Evolutionary conservation across 225 moss, liverwort and hornwort species (phyloP), one percentile per base, ranked within the genome.

Genomic region (Physcomitrium patens): DNA sequence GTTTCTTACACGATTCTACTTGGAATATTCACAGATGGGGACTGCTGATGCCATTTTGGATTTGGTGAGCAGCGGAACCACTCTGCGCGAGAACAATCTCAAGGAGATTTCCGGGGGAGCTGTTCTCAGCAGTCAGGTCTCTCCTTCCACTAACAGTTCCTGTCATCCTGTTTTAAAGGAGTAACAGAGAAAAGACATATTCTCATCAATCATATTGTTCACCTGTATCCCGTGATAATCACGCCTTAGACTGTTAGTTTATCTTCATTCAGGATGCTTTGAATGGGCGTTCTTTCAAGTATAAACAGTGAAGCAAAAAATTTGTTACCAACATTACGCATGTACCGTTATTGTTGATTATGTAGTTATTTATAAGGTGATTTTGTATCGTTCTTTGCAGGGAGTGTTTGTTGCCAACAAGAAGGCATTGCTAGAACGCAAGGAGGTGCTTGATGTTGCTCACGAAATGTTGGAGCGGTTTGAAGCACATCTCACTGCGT

Each of bases 11-110:
- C 18, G 22, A 70, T 44, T 54, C 42, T 57, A 56, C 69, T 46
- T 81, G 64, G 41, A 72, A 77, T 67, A 3, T 80, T 14, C 54
- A 67, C 85, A 93, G 93, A 99, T 99, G 99, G 99, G 99, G 46
- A 99, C 95, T 75, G 93, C 99, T 42, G 99, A 99, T 86, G 99
- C 95, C 55, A 99, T 99, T 77, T 79, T 99, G 45, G 99, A 99
- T 82, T 90, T 99, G 69, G 95, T 99, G 57, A 95, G 99, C 84
- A 99, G 94, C 56, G 99, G 99, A 72, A 95, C 95, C 55, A 99
- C 99, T 51, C 78, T 99, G 17, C 95, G 95, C 60, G 99, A 99
- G 75, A 99, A 99, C 74, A 99, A 99, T 55, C 81, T 99, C 67
- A 99, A 99, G 82, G 99, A 94, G 72, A 73, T 99, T 12, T 76